These are phyloP conservation scores for Phytopythium helicoides DNA, from an alignment of 352 stramenopile species.

Conservation along the genomic window DNA sequence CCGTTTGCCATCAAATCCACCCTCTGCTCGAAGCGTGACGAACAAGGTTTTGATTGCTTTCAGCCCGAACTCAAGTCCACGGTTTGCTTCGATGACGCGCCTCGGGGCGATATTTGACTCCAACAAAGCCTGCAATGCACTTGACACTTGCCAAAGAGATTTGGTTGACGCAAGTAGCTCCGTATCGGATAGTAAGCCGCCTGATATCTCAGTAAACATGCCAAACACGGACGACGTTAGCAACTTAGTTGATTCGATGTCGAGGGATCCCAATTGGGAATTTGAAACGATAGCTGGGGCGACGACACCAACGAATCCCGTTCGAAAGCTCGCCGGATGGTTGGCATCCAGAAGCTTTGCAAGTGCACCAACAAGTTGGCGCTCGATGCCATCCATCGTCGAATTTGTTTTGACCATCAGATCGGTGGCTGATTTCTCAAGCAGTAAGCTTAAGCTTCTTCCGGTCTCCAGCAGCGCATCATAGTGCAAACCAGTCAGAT, in stretches of 20 bases:
- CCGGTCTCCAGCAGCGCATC: conserved; percentile 23
- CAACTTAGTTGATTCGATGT: conserved; percentile 11
- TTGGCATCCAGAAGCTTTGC: conserved; percentile 20
- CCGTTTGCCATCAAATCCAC: conserved; percentile 43
- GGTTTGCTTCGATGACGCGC: conserved; percentile 30
- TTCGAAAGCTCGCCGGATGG: conserved; percentile 36
- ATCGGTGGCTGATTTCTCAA: too few species aligned
- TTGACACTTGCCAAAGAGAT: conserved; percentile 17
- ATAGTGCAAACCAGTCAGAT: conserved; percentile 13
- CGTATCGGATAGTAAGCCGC: conserved; percentile 2
- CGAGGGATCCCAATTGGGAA: conserved; percentile 9
- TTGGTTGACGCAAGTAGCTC: not conserved
- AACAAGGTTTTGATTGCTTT: conserved; percentile 41
- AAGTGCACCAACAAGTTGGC: not conserved
- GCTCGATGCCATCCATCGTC: not conserved
- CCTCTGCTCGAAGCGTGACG: conserved; percentile 41
- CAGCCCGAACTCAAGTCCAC: conserved; percentile 31
- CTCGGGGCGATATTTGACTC: conserved; percentile 23
- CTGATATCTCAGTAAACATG: conserved; percentile 30
- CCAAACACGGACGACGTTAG: conserved; percentile 39
- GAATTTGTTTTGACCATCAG: conserved; percentile 12
- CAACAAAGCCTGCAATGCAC: conserved; percentile 37
- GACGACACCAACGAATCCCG: conserved; percentile 34
- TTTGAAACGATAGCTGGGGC: not conserved
- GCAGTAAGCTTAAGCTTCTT: conserved; percentile 19